Percentiles rank a stretch among this genome's conserved stretches.
These are phyloP conservation scores for Naganishia albida DNA, from an alignment of 1,284 basidiomycete genomes.

Conservation along the genomic window DNA sequence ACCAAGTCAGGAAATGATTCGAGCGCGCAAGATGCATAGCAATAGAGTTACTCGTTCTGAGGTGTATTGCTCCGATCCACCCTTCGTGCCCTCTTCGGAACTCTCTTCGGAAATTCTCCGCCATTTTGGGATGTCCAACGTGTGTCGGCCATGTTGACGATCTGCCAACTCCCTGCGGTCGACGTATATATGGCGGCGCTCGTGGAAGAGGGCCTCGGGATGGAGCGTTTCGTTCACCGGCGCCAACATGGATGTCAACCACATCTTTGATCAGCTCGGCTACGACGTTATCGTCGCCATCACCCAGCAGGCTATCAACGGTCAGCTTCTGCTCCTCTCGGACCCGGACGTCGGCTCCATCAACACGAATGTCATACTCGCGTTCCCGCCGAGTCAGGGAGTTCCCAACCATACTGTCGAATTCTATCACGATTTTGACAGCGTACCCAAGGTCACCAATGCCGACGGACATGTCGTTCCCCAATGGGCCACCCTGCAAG, in stretches of 20 bases:
- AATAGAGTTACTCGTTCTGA: too few relatives aligned
- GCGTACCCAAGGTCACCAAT: background rate
- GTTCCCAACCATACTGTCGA: background rate
- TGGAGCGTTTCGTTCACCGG: too few relatives aligned
- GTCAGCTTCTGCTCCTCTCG: constrained; percentile 11
- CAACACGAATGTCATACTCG: constrained; percentile 15
- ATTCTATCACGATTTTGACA: constrained; percentile 1
- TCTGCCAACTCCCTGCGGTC: too few relatives aligned
- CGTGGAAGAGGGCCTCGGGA: too few relatives aligned
- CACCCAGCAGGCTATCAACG: constrained; percentile 18
- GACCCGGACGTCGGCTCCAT: constrained; percentile 19
- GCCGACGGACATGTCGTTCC: background rate
- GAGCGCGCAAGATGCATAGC: too few relatives aligned
- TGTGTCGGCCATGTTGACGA: too few relatives aligned
- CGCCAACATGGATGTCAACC: constrained; percentile 3
- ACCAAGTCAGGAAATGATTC: too few relatives aligned
- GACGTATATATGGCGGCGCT: too few relatives aligned
- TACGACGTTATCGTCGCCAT: constrained; percentile 22
- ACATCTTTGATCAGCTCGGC: constrained; percentile 13
- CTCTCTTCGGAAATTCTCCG: too few relatives aligned
- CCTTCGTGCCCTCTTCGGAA: too few relatives aligned
- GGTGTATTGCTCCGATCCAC: too few relatives aligned
- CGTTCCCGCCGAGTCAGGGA: background rate
- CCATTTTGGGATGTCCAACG: too few relatives aligned
- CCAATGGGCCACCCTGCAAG: constrained; percentile 10